These are phyloP conservation scores for Stachybotrys chartarum DNA, from an alignment of 2,329 filamentous ascomycete genomes.

Conservation along the genomic window DNA sequence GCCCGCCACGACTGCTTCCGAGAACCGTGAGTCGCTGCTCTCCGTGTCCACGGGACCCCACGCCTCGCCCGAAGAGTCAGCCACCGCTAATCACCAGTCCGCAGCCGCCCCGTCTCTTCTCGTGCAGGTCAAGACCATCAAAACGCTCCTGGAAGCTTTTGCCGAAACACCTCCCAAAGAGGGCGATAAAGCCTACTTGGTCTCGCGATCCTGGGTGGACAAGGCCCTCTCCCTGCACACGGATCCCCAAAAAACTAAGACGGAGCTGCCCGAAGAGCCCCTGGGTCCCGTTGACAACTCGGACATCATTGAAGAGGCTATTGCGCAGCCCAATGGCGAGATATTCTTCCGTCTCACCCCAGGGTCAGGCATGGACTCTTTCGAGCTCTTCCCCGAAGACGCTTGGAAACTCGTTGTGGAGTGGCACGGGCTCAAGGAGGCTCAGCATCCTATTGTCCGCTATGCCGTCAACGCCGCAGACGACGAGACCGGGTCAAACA, in stretches of 20 bases:
- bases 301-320: constrained; percentile 62
- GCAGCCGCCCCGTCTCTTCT: constrained; percentile 29
- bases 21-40: constrained; percentile 17
- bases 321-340: constrained; percentile 39
- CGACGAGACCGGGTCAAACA: constrained; percentile 49
- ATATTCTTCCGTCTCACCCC: constrained; percentile 68
- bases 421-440: constrained; percentile 73
- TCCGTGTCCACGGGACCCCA: background rate
- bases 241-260: constrained; percentile 46
- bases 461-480: constrained; percentile 69
- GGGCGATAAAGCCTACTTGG: constrained; percentile 67
- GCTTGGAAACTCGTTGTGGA: constrained; percentile 76
- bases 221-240: constrained; percentile 61
- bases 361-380: constrained; percentile 62
- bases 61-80: background rate
- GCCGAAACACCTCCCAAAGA: constrained; percentile 52
- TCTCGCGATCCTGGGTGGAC: constrained; percentile 74
- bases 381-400: constrained; percentile 67
- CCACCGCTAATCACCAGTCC: constrained; percentile 7
- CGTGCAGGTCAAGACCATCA: constrained; percentile 67
- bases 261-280: constrained; percentile 51
- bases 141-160: constrained; percentile 48
- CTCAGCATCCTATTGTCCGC: constrained; percentile 65
- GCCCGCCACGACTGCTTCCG: constrained; percentile 8
- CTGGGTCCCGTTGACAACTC: constrained; percentile 84